Evolutionary conservation across 805 yeast species (phyloP), one percentile per base, ranked within the genome.

Genomic region (Suhomyces prunicola): DNA sequence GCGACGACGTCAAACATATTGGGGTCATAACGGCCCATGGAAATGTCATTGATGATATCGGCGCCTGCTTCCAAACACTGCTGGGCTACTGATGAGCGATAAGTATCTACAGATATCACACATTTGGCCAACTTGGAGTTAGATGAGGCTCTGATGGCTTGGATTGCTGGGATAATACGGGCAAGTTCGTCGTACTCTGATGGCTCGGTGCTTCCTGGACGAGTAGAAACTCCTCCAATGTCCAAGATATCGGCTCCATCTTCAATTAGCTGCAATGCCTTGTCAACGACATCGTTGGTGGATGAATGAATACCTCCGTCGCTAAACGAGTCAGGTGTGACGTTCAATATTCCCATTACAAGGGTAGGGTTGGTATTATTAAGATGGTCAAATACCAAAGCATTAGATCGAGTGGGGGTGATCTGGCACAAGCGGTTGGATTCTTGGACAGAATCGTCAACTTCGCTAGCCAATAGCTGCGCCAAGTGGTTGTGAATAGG

Each of bases 241-340:
- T 94, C 99, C 39, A 94, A 76, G 29, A 94, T 88, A 26, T 77
- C 75, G n/a, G 91, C 89, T 1, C 90, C 91, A 22, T 78, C 71
- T 0, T 66, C 60, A 5, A 83, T 77, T 77, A 88, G 78, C 39
- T 68, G 36, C 17, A 33, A 33, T n/a, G 36, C 36, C 7, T 6
- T 5, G 36, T 33, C 36, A 4, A 33, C 36, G 5, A 5, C 17
- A 33, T 33, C 17, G 9, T n/a, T 33, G 1, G 17, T 33, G 4
- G 36, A 33, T n/a, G 17, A 33, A n/a, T 60, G 56, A 15, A 64
- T 63, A 0, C 94, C 90, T 2, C 97, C 98, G 68, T 94, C 99
- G 44, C 96, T 88, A 66, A 94, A 94, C 1, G 97, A 91, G 68
- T 94, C 97, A 0, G 97, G 97, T 0, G 99, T 94, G 19, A 87